Conservation (phyloP, 306 rosid species). For the Canavalia ensiformis region DNA sequence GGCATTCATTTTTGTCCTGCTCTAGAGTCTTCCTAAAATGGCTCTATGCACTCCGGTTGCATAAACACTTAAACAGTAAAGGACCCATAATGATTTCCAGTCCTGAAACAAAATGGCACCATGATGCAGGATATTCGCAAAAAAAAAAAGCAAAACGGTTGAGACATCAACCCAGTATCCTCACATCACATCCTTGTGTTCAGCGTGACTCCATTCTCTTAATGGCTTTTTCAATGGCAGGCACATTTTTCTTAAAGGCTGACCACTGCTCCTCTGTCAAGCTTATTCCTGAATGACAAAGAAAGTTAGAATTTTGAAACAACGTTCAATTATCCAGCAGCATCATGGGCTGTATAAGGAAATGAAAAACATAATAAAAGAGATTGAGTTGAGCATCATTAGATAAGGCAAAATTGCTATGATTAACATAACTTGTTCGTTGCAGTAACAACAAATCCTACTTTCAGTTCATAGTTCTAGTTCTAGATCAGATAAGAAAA, state of each 20-base stretch:
- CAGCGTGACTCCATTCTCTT: conserved; percentile 68
- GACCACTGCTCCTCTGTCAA: conserved; percentile 94
- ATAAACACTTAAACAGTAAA: conserved; percentile 37
- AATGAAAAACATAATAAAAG: background rate
- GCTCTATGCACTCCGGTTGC: conserved; percentile 25
- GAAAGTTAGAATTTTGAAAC: conserved; percentile 17
- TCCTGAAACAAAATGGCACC: conserved; percentile 45
- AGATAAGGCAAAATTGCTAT: conserved; percentile 27
- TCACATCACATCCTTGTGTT: conserved; percentile 12
- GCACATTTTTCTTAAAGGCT: conserved; percentile 70
- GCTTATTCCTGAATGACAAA: conserved; percentile 80
- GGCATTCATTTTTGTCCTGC: conserved; percentile 12
- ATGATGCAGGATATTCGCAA: conserved; percentile 35
- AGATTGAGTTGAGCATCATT: background rate
- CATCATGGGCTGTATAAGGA: background rate
- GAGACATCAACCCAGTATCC: conserved; percentile 2
- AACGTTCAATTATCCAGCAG: conserved; percentile 17
- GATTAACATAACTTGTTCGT: conserved; percentile 16
- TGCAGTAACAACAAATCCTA: conserved; percentile 24
- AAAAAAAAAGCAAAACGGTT: conserved; percentile 19
- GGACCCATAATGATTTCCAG: conserved; percentile 32
- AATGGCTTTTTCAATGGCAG: conserved; percentile 86
- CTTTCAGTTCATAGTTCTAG: conserved; percentile 14
- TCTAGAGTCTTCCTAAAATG: conserved; percentile 39
- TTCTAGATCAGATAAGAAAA: conserved; percentile 8